A percentile compares a stretch with the other conserved stretches of the same genome.
These are phyloP conservation scores for Wallacemonas sp. DNA, from an alignment of 208 protist genomes.

Conservation along the genomic window DNA sequence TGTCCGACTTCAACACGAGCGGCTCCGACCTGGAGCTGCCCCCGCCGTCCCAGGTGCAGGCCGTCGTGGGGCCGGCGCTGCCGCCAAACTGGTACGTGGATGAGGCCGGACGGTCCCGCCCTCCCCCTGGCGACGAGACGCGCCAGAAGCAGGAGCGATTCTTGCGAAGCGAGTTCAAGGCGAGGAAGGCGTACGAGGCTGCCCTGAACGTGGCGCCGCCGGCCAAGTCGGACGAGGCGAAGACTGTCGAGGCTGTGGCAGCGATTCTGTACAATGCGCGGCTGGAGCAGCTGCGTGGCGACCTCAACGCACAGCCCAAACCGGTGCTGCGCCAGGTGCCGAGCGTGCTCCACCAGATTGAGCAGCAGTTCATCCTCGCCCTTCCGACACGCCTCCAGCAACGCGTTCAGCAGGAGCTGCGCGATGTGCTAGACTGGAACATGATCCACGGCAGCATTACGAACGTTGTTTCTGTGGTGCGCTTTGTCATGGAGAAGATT, in stretches of 20 bases:
- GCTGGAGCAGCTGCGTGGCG: conserved; percentile 40
- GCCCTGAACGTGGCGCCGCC: conserved; percentile 43
- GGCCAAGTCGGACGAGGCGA: conserved; percentile 23
- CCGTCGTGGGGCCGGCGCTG: conserved; percentile 46
- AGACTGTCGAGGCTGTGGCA: conserved; percentile 25
- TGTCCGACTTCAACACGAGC: conserved; percentile 71
- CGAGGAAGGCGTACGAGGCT: conserved; percentile 72
- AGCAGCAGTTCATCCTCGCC: conserved; percentile 63
- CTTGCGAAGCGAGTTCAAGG: conserved; percentile 59
- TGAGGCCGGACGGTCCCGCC: conserved; percentile 56
- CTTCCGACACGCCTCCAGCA: conserved; percentile 64
- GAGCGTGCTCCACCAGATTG: conserved; percentile 48
- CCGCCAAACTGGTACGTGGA: conserved; percentile 81
- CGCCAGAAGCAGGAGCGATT: conserved; percentile 53
- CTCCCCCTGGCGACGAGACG: conserved; percentile 34
- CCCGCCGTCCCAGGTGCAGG: neutral
- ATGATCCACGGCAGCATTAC: conserved; percentile 47
- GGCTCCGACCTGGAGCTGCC: conserved; percentile 55
- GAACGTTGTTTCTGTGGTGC: conserved; percentile 60
- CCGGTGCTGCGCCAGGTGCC: conserved; percentile 50
- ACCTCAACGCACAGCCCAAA: conserved; percentile 51
- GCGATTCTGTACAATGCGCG: conserved; percentile 47
- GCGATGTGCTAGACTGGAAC: conserved; percentile 78
- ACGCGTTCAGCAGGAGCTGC: conserved; percentile 66
- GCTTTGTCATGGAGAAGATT: conserved; percentile 69